Evolutionary conservation across 306 rosid genomes (phyloP).

Genomic region (Begonia masoniana): DNA sequence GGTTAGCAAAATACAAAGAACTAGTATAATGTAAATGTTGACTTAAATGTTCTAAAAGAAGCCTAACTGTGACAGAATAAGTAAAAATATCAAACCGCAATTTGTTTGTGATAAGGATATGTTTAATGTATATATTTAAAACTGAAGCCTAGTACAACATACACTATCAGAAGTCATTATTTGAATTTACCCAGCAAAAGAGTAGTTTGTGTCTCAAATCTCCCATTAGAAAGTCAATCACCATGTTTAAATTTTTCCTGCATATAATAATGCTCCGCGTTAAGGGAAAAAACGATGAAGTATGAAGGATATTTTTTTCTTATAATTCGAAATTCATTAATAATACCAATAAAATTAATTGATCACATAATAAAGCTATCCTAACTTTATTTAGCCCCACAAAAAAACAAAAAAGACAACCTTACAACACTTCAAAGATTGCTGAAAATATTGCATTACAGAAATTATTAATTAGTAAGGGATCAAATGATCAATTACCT

Average conservation of each 20-base stretch:
- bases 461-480: slow-evolving; percentile 1
- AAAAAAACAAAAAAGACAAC: neutral
- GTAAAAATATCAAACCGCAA: no score
- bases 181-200: slow-evolving; percentile 71
- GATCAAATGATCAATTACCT: slow-evolving; percentile 37
- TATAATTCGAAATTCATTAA: neutral
- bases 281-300: neutral
- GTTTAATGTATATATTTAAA: neutral
- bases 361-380: no score
- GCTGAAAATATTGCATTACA: slow-evolving; percentile 4
- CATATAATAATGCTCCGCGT: slow-evolving; percentile 5
- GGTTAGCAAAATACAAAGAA: no score
- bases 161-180: neutral
- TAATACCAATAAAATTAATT: no score
- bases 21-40: no score
- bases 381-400: neutral
- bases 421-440: neutral
- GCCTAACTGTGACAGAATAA: no score
- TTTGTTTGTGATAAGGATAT: neutral
- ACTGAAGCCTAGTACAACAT: neutral
- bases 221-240: slow-evolving; percentile 39
- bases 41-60: no score
- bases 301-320: neutral
- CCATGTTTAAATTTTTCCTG: slow-evolving; percentile 50
- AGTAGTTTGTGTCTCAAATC: slow-evolving; percentile 39